A percentile compares a stretch with the other conserved stretches of the same genome.
phyloP scores from a whole-genome alignment of 129 eudicot species.

The Tagetes patula region DNA sequence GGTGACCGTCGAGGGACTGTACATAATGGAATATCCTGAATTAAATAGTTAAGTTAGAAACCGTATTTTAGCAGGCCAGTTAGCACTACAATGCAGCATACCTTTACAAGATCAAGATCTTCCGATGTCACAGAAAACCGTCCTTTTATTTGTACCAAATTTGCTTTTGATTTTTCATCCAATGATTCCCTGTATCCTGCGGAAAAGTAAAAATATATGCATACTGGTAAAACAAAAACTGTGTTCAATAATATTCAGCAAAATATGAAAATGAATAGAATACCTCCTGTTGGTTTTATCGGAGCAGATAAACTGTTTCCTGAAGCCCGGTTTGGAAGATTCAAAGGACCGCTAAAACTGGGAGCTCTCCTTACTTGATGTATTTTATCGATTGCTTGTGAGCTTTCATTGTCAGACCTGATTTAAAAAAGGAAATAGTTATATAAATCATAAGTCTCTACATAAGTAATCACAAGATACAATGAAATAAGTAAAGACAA shows the following conservation, averaged over 20 bases:
- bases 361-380: slow-evolving; percentile 62
- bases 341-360: slow-evolving; percentile 94
- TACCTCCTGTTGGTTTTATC: slow-evolving; percentile 90
- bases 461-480: background rate
- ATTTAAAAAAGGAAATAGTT: slow-evolving; percentile 8
- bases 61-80: slow-evolving; percentile 11
- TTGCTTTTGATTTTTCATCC: slow-evolving; percentile 89
- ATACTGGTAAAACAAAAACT: background rate
- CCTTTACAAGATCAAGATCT: slow-evolving; percentile 92
- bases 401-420: slow-evolving; percentile 68
- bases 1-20: slow-evolving; percentile 53
- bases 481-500: background rate
- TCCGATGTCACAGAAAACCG: slow-evolving; percentile 96
- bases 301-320: slow-evolving; percentile 99
- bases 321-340: slow-evolving; percentile 91
- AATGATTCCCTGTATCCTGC: slow-evolving; percentile 71
- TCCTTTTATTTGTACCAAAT: slow-evolving; percentile 92
- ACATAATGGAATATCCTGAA: slow-evolving; percentile 72
- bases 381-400: slow-evolving; percentile 55
- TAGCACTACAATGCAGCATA: slow-evolving; percentile 28
- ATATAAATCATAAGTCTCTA: background rate
- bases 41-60: slow-evolving; percentile 36
- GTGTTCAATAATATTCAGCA: slow-evolving; percentile 7
- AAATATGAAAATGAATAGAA: slow-evolving; percentile 19
- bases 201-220: slow-evolving; percentile 15